Evolutionary conservation across 2,329 filamentous ascomycete genomes (phyloP).

Genomic region (Decorospora gaudefroyi): DNA sequence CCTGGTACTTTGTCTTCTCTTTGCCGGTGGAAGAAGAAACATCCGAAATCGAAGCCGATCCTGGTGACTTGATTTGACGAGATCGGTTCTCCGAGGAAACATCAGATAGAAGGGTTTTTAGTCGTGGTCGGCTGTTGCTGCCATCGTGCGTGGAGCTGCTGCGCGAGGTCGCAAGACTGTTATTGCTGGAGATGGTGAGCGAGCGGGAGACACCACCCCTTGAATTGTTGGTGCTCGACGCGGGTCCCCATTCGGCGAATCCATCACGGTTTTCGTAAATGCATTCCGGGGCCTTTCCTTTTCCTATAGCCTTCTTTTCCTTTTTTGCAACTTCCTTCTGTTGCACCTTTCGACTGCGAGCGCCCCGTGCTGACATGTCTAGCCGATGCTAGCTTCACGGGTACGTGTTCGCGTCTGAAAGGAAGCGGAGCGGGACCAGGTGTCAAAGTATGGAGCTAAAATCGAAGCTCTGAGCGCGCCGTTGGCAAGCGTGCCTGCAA

Average conservation of each 20-base stretch:
- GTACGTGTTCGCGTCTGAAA: too few relatives aligned
- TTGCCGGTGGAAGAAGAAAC: conserved; percentile 36
- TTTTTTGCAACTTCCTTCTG: conserved; percentile 49
- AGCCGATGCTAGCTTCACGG: neutral
- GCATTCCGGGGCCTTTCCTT: conserved; percentile 35
- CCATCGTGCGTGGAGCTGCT: conserved; percentile 37
- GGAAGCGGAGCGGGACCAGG: too few relatives aligned
- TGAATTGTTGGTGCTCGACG: conserved; percentile 27
- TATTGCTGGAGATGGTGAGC: conserved; percentile 36
- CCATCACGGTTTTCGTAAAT: conserved; percentile 31
- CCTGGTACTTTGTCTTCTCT: conserved; percentile 42
- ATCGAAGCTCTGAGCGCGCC: too few relatives aligned
- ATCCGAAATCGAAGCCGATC: conserved; percentile 35
- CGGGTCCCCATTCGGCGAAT: conserved; percentile 36
- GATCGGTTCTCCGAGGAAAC: conserved; percentile 26
- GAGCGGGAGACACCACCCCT: conserved; percentile 32
- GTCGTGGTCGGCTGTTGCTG: conserved; percentile 18
- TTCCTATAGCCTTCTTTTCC: conserved; percentile 45
- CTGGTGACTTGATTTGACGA: conserved; percentile 28
- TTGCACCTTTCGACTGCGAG: conserved; percentile 48
- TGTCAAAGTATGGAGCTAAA: too few relatives aligned
- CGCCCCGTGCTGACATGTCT: conserved; percentile 49
- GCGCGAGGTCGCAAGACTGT: conserved; percentile 36
- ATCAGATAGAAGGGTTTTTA: conserved; percentile 32
- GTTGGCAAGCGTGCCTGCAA: too few relatives aligned